phyloP scores from a whole-genome alignment of 2,329 filamentous ascomycete species.

The Esteya vermicola region DNA sequence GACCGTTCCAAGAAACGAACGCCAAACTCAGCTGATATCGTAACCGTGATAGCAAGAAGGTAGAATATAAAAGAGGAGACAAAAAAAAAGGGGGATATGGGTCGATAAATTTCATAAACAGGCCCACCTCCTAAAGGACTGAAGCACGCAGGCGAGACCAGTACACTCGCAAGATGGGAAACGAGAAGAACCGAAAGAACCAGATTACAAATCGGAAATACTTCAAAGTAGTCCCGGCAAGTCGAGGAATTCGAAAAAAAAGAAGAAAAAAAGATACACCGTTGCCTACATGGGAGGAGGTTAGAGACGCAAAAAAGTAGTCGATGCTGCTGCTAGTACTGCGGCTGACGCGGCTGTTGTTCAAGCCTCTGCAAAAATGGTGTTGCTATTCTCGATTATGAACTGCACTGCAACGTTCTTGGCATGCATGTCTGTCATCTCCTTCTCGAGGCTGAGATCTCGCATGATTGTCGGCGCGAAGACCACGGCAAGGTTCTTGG shows the following conservation, averaged over 20 bases:
- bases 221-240: too few relatives aligned
- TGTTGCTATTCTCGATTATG: conserved; percentile 76
- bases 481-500: conserved; percentile 89
- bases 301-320: too few relatives aligned
- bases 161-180: too few relatives aligned
- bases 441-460: conserved; percentile 73
- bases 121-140: too few relatives aligned
- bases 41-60: not conserved
- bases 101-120: too few relatives aligned
- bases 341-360: too few relatives aligned
- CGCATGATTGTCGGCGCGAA: conserved; percentile 98
- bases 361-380: conserved; percentile 50
- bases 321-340: too few relatives aligned
- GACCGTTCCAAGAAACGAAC: conserved; percentile 2
- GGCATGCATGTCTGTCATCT: conserved; percentile 90
- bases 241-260: too few relatives aligned
- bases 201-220: too few relatives aligned
- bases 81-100: conserved; percentile 5
- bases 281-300: too few relatives aligned
- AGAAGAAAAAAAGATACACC: too few relatives aligned
- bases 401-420: conserved; percentile 91
- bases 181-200: too few relatives aligned
- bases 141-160: not conserved
- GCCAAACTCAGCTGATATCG: conserved; percentile 1
- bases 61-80: not conserved